Evolutionary conservation across 176 grass and related monocot genomes (phyloP), one percentile per base, ranked within the genome.

Genomic region (Avena atlantica): DNA sequence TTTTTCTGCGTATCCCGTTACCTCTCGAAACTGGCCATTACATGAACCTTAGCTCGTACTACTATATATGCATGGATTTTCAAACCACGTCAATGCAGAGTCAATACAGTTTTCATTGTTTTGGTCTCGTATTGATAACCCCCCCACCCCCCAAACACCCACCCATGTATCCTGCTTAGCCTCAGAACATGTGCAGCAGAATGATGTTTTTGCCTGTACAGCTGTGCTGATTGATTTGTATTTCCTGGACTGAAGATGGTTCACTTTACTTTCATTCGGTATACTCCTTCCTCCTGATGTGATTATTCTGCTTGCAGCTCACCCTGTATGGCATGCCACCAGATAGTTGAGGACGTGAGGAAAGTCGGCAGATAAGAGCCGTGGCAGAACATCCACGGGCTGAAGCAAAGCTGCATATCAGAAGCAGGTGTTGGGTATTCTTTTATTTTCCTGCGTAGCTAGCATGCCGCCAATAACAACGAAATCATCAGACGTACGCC

Each of bases 281-380:
- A 53, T 6, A 14, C 45, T 48, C 4, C 7, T 83, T 78, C 71
- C 27, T 45, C 19, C 48, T 68, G 16, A 78, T 50, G 5, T 75
- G 51, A 75, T 66, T 80, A 66, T 80, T 87, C 4, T 82, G 58
- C 49, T 63, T 87, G 74, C 89, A 98, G 96, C 76, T 94, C 86
- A 71, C 90, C 63, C 82, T 98, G 75, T 82, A 95, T 67, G 96
- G 45, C 9, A 10, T 48, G 45, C 45, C 45, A 42, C 40, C 5
- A 42, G 40, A 1, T 42, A 42, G 40, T 42, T 42, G 40, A 42
- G 40, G 40, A 42, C 40, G 40, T 7, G 86, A 93, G 56, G 78
- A 13, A 87, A 81, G 50, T n/a, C 36, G 52, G 9, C 50, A 87
- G 29, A 81, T 74, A n/a, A 74, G 59, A 61, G 74, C 59, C 1